Conservation (phyloP, 2,329 filamentous ascomycete genomes). For the Endothia cerciana region DNA sequence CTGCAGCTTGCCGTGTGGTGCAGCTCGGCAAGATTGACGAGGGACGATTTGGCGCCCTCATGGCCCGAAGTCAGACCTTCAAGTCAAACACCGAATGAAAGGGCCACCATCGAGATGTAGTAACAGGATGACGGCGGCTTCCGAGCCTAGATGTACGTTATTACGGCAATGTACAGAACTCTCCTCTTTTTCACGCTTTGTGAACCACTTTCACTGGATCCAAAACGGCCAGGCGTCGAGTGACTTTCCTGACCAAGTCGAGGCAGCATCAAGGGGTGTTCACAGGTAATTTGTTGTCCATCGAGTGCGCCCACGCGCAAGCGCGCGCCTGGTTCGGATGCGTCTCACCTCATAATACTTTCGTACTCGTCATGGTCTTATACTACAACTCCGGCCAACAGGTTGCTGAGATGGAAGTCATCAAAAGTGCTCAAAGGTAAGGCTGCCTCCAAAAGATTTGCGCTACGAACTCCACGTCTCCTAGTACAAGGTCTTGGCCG, state of each 20-base stretch:
- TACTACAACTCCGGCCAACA: background rate
- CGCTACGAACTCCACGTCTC: background rate
- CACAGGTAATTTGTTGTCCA: background rate
- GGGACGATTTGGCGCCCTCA: background rate
- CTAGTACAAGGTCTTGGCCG: background rate
- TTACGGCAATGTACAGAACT: background rate
- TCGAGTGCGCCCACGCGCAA: background rate
- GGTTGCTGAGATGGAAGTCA: background rate
- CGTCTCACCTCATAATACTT: background rate
- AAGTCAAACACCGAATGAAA: background rate
- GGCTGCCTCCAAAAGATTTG: background rate
- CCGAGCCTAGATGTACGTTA: background rate
- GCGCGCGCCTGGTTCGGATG: background rate
- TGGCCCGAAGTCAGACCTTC: constrained; percentile 1
- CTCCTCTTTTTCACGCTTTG: background rate
- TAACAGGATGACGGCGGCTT: background rate
- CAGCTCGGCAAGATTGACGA: constrained; percentile 17
- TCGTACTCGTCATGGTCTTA: background rate
- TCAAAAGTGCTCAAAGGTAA: background rate
- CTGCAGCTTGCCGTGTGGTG: constrained; percentile 18
- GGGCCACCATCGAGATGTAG: background rate
- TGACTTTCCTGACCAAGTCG: background rate
- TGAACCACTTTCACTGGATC: background rate
- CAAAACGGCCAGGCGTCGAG: background rate
- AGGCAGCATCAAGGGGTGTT: background rate